phyloP scores from a whole-genome alignment of 305 asterid species.

The Solanum hybrid region DNA sequence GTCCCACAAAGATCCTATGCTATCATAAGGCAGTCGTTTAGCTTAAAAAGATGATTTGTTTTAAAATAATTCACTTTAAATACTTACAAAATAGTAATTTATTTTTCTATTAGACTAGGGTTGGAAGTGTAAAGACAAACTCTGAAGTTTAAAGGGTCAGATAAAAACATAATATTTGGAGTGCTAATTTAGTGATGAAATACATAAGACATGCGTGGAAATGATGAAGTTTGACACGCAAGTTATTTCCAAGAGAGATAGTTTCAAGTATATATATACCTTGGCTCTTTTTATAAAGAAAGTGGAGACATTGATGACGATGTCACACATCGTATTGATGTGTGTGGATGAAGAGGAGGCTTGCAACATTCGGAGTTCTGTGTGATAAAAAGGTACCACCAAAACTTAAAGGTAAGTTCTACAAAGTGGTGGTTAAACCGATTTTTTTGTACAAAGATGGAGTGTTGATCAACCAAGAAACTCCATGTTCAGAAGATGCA shows the following conservation, averaged over 20 bases:
- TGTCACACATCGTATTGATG: neutral
- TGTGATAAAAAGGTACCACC: too few species aligned
- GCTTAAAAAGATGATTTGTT: neutral
- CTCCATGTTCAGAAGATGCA: neutral
- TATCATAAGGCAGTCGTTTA: neutral
- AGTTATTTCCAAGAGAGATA: neutral
- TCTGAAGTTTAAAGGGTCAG: neutral
- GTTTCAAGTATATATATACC: neutral
- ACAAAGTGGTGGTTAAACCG: neutral
- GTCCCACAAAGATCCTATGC: neutral
- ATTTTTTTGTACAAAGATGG: neutral
- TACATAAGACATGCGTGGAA: neutral
- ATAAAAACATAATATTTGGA: too few species aligned
- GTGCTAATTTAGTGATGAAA: neutral
- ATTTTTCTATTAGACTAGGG: neutral
- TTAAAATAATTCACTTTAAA: neutral
- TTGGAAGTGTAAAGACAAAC: neutral
- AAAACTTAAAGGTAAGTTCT: too few species aligned
- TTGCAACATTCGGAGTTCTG: neutral
- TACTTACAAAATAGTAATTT: neutral
- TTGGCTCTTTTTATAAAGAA: neutral
- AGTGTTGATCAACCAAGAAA: neutral
- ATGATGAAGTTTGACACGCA: neutral
- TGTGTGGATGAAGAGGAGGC: neutral
- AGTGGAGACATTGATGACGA: neutral